A percentile compares a stretch with the other conserved stretches of the same genome.
These are phyloP conservation scores for Schizochytrium sp. DNA, from an alignment of 108 stramenopile species.

Conservation along the genomic window DNA sequence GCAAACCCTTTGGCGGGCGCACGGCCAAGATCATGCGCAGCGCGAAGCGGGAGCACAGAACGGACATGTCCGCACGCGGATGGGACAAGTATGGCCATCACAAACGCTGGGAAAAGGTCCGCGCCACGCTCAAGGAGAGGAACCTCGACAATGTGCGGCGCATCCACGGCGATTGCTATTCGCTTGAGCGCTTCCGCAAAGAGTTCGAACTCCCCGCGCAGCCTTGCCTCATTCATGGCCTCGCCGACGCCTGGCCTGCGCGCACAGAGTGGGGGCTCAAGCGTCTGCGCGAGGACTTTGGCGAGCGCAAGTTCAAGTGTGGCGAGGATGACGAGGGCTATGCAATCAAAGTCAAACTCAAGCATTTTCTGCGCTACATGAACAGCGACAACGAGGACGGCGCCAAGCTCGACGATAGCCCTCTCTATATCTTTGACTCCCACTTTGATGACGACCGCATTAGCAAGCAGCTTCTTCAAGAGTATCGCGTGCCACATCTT, in stretches of 20 bases:
- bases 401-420: conserved; percentile 79
- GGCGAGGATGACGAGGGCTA: conserved; percentile 86
- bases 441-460: conserved; percentile 70
- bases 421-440: conserved; percentile 93
- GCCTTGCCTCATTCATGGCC: conserved; percentile 42
- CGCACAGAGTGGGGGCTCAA: conserved; percentile 31
- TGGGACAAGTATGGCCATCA: not conserved
- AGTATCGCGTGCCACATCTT: conserved; percentile 72
- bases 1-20: not conserved
- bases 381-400: conserved; percentile 24
- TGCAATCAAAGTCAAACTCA: conserved; percentile 72
- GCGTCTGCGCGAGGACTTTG: conserved; percentile 19
- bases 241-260: conserved; percentile 45
- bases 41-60: not conserved
- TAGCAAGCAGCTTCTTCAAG: conserved; percentile 43
- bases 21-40: not conserved
- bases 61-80: not conserved
- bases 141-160: conserved; percentile 8
- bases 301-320: conserved; percentile 65
- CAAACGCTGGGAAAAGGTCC: not conserved
- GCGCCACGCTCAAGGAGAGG: not conserved
- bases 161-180: conserved; percentile 24
- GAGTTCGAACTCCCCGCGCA: conserved; percentile 33
- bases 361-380: conserved; percentile 75
- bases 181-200: conserved; percentile 32